A percentile compares a stretch with the other conserved stretches of the same genome.
phyloP scores from a whole-genome alignment of 2,329 filamentous ascomycete genomes.

The Neopestalotiopsis clavispora region DNA sequence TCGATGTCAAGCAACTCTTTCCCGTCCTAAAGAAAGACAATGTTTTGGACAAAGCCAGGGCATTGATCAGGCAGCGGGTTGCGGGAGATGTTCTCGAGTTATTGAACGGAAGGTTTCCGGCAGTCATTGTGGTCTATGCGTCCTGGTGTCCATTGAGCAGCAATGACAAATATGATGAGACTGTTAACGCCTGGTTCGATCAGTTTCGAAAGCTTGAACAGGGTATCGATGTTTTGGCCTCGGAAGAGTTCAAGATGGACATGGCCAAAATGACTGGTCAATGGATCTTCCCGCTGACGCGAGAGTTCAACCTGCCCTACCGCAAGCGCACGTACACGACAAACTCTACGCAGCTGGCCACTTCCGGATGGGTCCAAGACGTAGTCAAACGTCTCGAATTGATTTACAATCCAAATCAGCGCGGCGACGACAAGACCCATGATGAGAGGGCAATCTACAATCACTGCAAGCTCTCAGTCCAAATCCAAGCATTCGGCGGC shows the following conservation, averaged over 20 bases:
- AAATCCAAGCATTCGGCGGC: slow-evolving; percentile 23
- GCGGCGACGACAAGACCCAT: neutral
- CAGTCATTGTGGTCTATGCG: slow-evolving; percentile 51
- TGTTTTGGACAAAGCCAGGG: neutral
- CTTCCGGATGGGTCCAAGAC: slow-evolving; percentile 41
- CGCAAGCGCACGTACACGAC: slow-evolving; percentile 52
- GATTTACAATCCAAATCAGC: neutral
- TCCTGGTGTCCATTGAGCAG: slow-evolving; percentile 50
- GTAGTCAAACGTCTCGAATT: neutral
- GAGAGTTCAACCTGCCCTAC: slow-evolving; percentile 54
- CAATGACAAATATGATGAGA: slow-evolving; percentile 39
- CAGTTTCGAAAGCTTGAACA: slow-evolving; percentile 24
- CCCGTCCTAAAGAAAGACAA: neutral
- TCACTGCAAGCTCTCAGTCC: neutral
- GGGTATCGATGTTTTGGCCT: neutral
- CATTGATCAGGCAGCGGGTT: neutral
- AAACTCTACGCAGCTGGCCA: slow-evolving; percentile 43
- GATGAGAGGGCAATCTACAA: neutral
- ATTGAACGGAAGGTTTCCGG: slow-evolving; percentile 41
- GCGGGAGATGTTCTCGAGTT: neutral
- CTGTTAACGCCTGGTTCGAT: slow-evolving; percentile 43
- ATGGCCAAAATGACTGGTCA: slow-evolving; percentile 47
- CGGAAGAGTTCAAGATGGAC: neutral
- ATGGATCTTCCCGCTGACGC: slow-evolving; percentile 51
- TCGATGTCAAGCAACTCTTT: neutral